Percentiles rank a stretch among this genome's conserved stretches.
phyloP scores from a whole-genome alignment of 305 asterid genomes.

The Solanum chacoense region DNA sequence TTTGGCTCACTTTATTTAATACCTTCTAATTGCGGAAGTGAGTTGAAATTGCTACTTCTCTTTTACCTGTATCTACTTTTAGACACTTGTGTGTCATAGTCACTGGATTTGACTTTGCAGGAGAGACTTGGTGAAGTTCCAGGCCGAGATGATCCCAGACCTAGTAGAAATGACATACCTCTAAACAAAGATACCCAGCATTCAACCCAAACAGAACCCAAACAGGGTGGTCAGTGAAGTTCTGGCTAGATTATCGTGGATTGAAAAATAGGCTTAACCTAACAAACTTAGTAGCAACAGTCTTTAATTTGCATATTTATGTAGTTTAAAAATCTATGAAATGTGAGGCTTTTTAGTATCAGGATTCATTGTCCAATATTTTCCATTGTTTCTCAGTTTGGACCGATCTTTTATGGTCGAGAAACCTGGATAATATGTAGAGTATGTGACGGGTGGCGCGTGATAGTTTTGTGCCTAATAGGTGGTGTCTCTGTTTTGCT shows the following conservation, averaged over 20 bases:
- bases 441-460: constrained; percentile 16
- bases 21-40: background rate
- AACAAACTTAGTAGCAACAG: constrained; percentile 30
- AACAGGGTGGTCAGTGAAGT: constrained; percentile 20
- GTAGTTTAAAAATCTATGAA: constrained; percentile 32
- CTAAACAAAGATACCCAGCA: constrained; percentile 22
- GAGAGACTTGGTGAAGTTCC: constrained; percentile 64
- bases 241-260: constrained; percentile 7
- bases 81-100: background rate
- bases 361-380: constrained; percentile 19
- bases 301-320: constrained; percentile 21
- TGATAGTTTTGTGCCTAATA: constrained; percentile 23
- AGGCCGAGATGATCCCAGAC: constrained; percentile 59
- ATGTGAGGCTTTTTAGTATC: constrained; percentile 30
- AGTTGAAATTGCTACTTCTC: background rate
- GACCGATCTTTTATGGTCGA: constrained; percentile 39
- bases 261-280: constrained; percentile 33
- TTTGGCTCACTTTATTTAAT: background rate
- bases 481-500: constrained; percentile 21
- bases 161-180: constrained; percentile 33
- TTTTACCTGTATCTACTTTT: background rate
- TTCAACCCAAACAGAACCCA: constrained; percentile 14
- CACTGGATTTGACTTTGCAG: constrained; percentile 29
- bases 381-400: constrained; percentile 16
- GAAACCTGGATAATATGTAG: constrained; percentile 33